phyloP scores from a whole-genome alignment of 2,329 filamentous ascomycete genomes.

The Hypomyces rosellus region DNA sequence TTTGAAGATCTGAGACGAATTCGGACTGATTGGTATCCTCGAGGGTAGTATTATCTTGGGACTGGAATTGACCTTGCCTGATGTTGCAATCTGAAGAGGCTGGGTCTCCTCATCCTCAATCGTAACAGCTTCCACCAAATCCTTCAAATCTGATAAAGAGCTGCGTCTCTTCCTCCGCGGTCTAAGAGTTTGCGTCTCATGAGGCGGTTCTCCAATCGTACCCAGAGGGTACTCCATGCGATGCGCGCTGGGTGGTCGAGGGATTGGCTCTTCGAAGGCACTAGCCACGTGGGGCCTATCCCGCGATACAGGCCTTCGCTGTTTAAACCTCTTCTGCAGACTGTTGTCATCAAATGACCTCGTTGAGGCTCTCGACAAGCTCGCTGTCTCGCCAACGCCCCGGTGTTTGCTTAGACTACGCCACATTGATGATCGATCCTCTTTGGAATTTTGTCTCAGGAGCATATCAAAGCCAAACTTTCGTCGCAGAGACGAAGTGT shows the following conservation, averaged over 20 bases:
- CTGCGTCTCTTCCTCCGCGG: constrained; percentile 77
- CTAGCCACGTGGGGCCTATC: constrained; percentile 56
- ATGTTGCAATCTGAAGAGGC: constrained; percentile 48
- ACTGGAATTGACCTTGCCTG: constrained; percentile 51
- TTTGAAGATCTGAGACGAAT: constrained; percentile 31
- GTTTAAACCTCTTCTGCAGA: constrained; percentile 25
- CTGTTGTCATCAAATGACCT: constrained; percentile 70
- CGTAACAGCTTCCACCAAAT: constrained; percentile 56
- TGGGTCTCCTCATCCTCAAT: constrained; percentile 37
- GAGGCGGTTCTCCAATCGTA: constrained; percentile 53
- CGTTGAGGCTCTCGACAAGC: constrained; percentile 63
- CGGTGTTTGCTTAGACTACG: constrained; percentile 82
- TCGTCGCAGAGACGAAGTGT: constrained; percentile 75
- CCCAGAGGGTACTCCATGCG: constrained; percentile 49
- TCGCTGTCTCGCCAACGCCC: constrained; percentile 54
- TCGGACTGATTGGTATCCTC: constrained; percentile 47
- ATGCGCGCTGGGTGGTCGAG: constrained; percentile 52
- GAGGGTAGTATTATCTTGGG: constrained; percentile 40
- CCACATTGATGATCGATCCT: constrained; percentile 72
- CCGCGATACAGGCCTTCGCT: constrained; percentile 47
- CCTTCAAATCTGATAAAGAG: constrained; percentile 80
- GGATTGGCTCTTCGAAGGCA: constrained; percentile 52
- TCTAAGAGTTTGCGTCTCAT: constrained; percentile 33
- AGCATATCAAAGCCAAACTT: constrained; percentile 77
- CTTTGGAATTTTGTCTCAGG: constrained; percentile 73